Conservation (phyloP, 257 asterid species). For the Solanum commersonii region DNA sequence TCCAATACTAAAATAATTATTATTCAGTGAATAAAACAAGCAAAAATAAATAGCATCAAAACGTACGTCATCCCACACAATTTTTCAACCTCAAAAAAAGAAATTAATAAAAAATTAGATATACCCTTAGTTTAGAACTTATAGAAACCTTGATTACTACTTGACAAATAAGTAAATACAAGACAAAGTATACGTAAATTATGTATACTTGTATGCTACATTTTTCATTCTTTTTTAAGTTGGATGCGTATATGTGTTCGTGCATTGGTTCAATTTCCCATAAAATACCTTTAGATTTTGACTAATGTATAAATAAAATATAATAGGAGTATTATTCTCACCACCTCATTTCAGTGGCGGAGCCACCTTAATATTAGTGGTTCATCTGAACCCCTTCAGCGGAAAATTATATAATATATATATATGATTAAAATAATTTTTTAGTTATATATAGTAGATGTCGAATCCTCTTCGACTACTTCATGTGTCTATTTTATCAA, state of each 20-base stretch:
- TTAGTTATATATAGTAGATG: too few species aligned
- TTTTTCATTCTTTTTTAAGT: neutral
- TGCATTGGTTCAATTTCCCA: neutral
- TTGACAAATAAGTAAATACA: neutral
- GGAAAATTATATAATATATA: too few species aligned
- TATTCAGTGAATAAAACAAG: neutral
- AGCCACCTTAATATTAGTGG: too few species aligned
- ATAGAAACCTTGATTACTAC: neutral
- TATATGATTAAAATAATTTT: too few species aligned
- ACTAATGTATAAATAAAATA: neutral
- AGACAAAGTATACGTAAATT: neutral
- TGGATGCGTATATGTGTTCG: neutral
- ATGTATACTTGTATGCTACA: neutral
- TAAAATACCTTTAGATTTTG: neutral
- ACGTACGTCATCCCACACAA: neutral
- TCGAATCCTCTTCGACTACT: too few species aligned
- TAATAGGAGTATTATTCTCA: neutral
- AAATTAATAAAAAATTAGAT: neutral
- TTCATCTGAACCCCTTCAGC: too few species aligned
- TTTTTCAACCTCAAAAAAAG: neutral
- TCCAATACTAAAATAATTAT: neutral
- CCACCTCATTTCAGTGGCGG: too few species aligned
- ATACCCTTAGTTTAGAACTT: neutral
- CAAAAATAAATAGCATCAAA: neutral
- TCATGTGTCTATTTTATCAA: too few species aligned